Conservation (phyloP, 495 filamentous ascomycete species). For the Bombardia bombarda region DNA sequence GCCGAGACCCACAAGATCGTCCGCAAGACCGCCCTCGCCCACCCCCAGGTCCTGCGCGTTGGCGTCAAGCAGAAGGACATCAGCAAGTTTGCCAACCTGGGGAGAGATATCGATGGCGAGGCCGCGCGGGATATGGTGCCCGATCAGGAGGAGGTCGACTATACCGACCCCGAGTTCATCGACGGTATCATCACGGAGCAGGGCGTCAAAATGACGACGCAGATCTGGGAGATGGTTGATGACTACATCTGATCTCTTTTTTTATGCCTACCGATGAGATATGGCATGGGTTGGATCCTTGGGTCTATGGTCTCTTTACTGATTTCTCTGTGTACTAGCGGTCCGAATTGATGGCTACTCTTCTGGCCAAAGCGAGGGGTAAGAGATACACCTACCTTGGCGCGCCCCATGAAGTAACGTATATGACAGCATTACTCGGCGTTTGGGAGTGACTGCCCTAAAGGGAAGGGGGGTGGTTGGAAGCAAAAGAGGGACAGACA, state of each 20-base stretch:
- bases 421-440: too few relatives aligned
- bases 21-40: slow-evolving; percentile 17
- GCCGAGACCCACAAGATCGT: slow-evolving; percentile 81
- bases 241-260: slow-evolving; percentile 15
- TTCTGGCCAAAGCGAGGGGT: too few relatives aligned
- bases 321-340: too few relatives aligned
- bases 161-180: slow-evolving; percentile 48
- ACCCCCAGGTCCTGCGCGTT: slow-evolving; percentile 18
- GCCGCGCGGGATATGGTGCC: slow-evolving; percentile 19
- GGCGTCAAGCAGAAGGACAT: slow-evolving; percentile 64
- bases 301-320: not conserved
- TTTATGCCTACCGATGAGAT: not conserved
- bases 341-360: too few relatives aligned
- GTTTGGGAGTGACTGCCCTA: too few relatives aligned
- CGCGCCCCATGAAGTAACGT: too few relatives aligned
- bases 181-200: slow-evolving; percentile 30
- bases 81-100: slow-evolving; percentile 50
- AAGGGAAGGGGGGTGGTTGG: too few relatives aligned
- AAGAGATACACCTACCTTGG: too few relatives aligned
- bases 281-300: not conserved
- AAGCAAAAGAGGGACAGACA: too few relatives aligned
- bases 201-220: slow-evolving; percentile 32
- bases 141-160: slow-evolving; percentile 58
- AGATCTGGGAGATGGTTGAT: slow-evolving; percentile 29
- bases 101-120: slow-evolving; percentile 29